These are phyloP conservation scores for Neurospora sp. DNA, from an alignment of 495 filamentous ascomycete genomes.

Conservation along the genomic window DNA sequence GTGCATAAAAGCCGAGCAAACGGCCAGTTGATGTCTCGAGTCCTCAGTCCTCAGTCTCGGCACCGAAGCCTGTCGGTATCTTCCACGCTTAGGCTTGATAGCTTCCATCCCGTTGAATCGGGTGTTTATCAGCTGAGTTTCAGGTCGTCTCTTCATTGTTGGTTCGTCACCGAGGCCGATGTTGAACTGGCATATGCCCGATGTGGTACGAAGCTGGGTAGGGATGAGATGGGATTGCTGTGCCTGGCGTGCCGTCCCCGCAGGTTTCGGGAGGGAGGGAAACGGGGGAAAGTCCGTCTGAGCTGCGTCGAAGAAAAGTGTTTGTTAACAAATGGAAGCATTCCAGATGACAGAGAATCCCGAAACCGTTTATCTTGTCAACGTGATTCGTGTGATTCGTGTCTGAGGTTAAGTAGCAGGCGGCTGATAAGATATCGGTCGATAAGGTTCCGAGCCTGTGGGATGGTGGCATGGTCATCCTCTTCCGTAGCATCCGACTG, in stretches of 20 bases:
- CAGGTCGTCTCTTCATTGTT: not conserved
- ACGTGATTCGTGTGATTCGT: not conserved
- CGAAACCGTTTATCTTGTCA: not conserved
- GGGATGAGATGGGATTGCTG: not conserved
- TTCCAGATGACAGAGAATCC: not conserved
- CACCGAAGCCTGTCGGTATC: not conserved
- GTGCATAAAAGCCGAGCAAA: not conserved
- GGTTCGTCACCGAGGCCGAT: not conserved
- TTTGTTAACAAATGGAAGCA: not conserved
- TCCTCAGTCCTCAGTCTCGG: not conserved
- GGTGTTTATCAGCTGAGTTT: not conserved
- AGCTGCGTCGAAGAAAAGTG: not conserved
- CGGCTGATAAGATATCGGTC: not conserved
- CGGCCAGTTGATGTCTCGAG: not conserved
- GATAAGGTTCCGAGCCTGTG: not conserved
- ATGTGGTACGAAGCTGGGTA: not conserved
- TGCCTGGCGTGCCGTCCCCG: not conserved
- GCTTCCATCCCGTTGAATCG: not conserved
- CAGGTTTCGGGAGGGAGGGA: not conserved
- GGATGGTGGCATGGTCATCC: not conserved
- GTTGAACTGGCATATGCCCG: not conserved
- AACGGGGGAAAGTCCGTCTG: not conserved
- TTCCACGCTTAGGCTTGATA: not conserved
- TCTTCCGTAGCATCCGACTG: not conserved
- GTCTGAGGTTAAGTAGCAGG: not conserved